Percentiles rank a stretch among this genome's conserved stretches.
phyloP scores from a whole-genome alignment of 768 basidiomycete species.

The Phaeotremella fagi region DNA sequence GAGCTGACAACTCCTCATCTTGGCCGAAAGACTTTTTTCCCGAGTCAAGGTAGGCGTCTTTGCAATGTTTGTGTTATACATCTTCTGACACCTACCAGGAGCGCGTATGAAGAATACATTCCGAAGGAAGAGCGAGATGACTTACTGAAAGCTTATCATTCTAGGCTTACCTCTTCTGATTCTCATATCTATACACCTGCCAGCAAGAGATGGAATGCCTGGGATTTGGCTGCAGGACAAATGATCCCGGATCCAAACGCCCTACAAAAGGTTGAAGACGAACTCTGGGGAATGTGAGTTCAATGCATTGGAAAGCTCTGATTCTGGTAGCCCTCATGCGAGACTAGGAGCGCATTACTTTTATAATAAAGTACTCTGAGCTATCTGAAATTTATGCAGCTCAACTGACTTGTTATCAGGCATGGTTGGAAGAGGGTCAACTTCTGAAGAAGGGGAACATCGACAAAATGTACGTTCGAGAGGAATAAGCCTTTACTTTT shows the following conservation, averaged over 20 bases:
- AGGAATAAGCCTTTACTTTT: neutral
- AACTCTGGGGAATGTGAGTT: neutral
- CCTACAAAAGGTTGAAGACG: neutral
- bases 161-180: neutral
- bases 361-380: neutral
- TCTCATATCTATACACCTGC: neutral
- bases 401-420: neutral
- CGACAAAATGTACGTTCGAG: neutral
- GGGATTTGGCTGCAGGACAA: neutral
- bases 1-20: no score
- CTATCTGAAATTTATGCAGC: no score
- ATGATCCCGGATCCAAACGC: neutral
- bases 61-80: no score
- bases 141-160: neutral
- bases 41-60: neutral
- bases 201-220: neutral
- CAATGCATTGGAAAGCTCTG: no score
- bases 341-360: neutral
- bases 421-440: slow-evolving; percentile 1
- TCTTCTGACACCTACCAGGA: no score
- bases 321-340: neutral
- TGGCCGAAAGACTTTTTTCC: neutral
- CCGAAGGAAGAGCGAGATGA: neutral
- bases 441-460: neutral
- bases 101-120: neutral